These are phyloP conservation scores for Penicillium atrosanguineum DNA, from an alignment of 495 filamentous ascomycete genomes.

Conservation along the genomic window DNA sequence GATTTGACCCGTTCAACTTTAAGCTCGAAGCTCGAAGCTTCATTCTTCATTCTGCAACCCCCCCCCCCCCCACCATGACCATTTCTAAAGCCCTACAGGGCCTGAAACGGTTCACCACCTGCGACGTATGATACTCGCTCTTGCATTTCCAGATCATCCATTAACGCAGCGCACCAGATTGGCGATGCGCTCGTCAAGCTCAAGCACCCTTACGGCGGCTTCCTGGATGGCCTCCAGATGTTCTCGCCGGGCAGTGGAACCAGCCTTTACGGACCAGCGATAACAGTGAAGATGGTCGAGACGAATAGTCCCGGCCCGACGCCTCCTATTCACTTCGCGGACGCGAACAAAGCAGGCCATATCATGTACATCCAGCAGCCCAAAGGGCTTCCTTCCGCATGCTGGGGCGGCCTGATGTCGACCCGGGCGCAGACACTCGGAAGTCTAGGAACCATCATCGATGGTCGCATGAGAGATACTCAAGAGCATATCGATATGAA, in stretches of 20 bases:
- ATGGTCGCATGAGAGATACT: constrained; percentile 14
- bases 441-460: constrained; percentile 8
- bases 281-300: constrained; percentile 30
- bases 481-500: constrained; percentile 16
- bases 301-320: constrained; percentile 20
- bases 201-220: constrained; percentile 25
- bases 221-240: constrained; percentile 22
- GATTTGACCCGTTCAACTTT: constrained; percentile 3
- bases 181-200: constrained; percentile 30
- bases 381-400: constrained; percentile 15
- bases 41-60: background rate
- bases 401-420: constrained; percentile 20
- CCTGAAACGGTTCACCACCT: constrained; percentile 18
- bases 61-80: background rate
- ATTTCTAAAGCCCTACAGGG: constrained; percentile 9
- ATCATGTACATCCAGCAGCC: constrained; percentile 25
- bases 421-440: constrained; percentile 17
- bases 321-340: constrained; percentile 17
- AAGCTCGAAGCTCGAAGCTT: background rate
- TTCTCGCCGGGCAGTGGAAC: constrained; percentile 13
- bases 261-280: constrained; percentile 20
- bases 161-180: constrained; percentile 18
- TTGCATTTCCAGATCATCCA: background rate
- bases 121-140: constrained; percentile 11
- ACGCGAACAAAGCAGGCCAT: constrained; percentile 18